Percentiles rank a stretch among this genome's conserved stretches.
Conservation (phyloP, 2,329 filamentous ascomycete genomes). For the Paracoccidioides lutzii region DNA sequence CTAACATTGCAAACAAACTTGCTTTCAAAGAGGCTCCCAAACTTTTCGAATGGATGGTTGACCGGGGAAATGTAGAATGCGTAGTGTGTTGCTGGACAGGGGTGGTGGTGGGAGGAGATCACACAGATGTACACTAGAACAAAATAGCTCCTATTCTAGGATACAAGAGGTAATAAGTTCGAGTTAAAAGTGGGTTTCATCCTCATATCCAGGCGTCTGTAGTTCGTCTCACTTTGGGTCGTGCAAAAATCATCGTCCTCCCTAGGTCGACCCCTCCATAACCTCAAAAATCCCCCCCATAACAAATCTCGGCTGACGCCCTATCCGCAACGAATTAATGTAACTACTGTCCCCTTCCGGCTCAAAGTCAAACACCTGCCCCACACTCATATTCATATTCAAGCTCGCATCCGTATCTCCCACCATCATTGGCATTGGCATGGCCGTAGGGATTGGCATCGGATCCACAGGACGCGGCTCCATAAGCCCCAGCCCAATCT, state of each 20-base stretch:
- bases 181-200: no score
- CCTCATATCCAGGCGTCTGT: neutral
- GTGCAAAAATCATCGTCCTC: neutral
- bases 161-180: no score
- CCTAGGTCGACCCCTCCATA: constrained; percentile 29
- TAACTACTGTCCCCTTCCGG: neutral
- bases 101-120: no score
- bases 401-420: constrained; percentile 7
- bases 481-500: constrained; percentile 30
- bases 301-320: constrained; percentile 25
- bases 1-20: no score
- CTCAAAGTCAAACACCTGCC: neutral
- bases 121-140: no score
- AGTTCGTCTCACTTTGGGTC: neutral
- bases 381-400: constrained; percentile 4
- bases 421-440: constrained; percentile 1
- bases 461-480: constrained; percentile 33
- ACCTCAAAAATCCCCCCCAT: constrained; percentile 38
- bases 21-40: no score
- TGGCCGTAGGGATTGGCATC: constrained; percentile 11
- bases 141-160: no score
- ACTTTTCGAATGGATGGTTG: no score
- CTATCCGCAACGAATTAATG: constrained; percentile 1
- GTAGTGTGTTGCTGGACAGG: no score
- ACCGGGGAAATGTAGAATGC: no score